Evolutionary conservation across 371 early-diverging fungal species (phyloP).

Genomic region (Mucor circinelloides): DNA sequence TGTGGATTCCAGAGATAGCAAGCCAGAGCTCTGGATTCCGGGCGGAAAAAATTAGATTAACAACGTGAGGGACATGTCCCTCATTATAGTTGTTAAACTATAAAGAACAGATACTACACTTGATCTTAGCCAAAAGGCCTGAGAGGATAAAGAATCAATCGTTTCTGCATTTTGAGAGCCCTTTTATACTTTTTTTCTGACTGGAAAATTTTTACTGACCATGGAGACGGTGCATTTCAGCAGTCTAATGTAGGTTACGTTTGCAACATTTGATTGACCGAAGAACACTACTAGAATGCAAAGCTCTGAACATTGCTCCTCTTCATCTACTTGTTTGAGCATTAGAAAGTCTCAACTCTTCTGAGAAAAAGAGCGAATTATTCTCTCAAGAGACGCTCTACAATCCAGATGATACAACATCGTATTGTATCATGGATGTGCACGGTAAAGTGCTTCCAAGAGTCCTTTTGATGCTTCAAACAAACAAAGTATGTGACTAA

Average conservation of each 20-base stretch:
- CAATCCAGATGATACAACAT: too few relatives aligned
- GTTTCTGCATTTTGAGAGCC: slow-evolving; percentile 18
- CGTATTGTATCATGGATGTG: not conserved
- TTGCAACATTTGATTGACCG: too few relatives aligned
- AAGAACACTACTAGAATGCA: too few relatives aligned
- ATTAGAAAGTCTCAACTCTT: too few relatives aligned
- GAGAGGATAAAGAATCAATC: slow-evolving; percentile 58
- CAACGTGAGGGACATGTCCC: slow-evolving; percentile 48
- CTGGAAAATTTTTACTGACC: too few relatives aligned
- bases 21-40: slow-evolving; percentile 39
- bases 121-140: slow-evolving; percentile 82
- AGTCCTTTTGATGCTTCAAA: not conserved
- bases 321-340: too few relatives aligned
- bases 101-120: slow-evolving; percentile 86
- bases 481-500: not conserved
- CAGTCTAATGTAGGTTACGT: too few relatives aligned
- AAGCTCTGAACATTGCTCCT: too few relatives aligned
- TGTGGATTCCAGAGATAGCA: slow-evolving; percentile 38
- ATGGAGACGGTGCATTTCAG: too few relatives aligned
- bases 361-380: too few relatives aligned
- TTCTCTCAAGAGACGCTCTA: too few relatives aligned
- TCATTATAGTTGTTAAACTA: slow-evolving; percentile 75
- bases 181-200: slow-evolving; percentile 36
- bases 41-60: slow-evolving; percentile 63
- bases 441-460: not conserved